Percentiles rank a stretch among this genome's conserved stretches.
phyloP scores from a whole-genome alignment of 140 eudicot genomes.

The Anethum foeniculum region DNA sequence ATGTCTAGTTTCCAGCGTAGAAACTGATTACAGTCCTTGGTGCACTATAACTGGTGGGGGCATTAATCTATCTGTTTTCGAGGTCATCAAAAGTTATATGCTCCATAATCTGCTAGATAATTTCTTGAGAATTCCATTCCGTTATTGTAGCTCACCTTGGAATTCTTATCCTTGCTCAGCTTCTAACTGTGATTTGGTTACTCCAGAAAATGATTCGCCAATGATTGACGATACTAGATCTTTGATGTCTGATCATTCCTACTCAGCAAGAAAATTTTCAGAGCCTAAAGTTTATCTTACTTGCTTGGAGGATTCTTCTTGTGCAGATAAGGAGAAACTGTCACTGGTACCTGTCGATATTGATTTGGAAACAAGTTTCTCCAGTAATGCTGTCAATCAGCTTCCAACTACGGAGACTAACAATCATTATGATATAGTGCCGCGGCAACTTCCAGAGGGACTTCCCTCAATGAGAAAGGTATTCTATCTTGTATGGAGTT shows the following conservation, averaged over 20 bases:
- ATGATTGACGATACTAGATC: slow-evolving; percentile 21
- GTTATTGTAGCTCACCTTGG: not conserved
- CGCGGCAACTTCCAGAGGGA: slow-evolving; percentile 43
- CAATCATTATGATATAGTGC: slow-evolving; percentile 8
- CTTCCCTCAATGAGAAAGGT: slow-evolving; percentile 74
- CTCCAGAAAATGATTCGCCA: slow-evolving; percentile 14
- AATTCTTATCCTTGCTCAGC: slow-evolving; percentile 6
- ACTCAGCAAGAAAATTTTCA: slow-evolving; percentile 18
- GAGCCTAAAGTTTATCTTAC: slow-evolving; percentile 12
- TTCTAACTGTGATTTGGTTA: not conserved
- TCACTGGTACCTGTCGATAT: slow-evolving; percentile 13
- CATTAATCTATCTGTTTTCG: not conserved
- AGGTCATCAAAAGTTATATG: not conserved
- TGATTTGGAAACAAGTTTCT: not conserved
- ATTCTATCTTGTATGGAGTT: slow-evolving; percentile 1
- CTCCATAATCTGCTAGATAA: slow-evolving; percentile 9
- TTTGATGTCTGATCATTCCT: slow-evolving; percentile 10
- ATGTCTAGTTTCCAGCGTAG: not conserved
- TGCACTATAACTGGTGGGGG: not conserved
- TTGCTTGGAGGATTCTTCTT: slow-evolving; percentile 14
- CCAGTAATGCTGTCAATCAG: slow-evolving; percentile 9
- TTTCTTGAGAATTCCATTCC: slow-evolving; percentile 5
- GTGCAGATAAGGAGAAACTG: slow-evolving; percentile 20
- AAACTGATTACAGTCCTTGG: too few relatives aligned
- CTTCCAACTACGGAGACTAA: slow-evolving; percentile 20